phyloP scores from a whole-genome alignment of 192 early-diverging fungal species.

The Entrophospora sp. region DNA sequence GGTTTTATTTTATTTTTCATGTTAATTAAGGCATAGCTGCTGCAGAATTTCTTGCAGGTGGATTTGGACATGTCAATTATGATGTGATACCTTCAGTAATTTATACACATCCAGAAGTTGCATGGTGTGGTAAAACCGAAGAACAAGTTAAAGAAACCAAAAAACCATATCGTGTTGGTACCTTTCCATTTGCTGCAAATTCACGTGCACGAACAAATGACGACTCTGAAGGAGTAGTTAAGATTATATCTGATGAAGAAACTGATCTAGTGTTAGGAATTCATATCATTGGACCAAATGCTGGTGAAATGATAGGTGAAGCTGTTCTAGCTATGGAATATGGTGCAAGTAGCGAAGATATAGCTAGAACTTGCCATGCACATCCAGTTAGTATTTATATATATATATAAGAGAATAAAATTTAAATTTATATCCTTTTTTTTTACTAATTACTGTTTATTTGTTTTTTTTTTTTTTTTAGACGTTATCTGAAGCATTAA shows the following conservation, averaged over 20 bases:
- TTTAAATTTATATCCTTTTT: not conserved
- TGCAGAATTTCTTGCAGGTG: slow-evolving; percentile 83
- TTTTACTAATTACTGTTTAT: not conserved
- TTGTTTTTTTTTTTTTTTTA: slow-evolving; percentile 17
- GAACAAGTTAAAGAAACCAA: slow-evolving; percentile 82
- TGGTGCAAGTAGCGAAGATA: slow-evolving; percentile 94
- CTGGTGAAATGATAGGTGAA: slow-evolving; percentile 99
- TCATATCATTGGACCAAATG: slow-evolving; percentile 97
- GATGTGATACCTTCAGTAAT: slow-evolving; percentile 95
- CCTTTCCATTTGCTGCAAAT: slow-evolving; percentile 95
- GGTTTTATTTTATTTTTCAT: not conserved
- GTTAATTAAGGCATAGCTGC: slow-evolving; percentile 61
- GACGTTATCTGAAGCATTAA: slow-evolving; percentile 95
- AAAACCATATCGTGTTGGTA: slow-evolving; percentile 81
- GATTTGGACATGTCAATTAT: slow-evolving; percentile 98
- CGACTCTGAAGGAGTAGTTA: slow-evolving; percentile 89
- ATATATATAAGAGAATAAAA: too few relatives aligned
- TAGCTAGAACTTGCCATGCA: slow-evolving; percentile 95
- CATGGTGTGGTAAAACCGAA: slow-evolving; percentile 97
- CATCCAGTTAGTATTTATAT: slow-evolving; percentile 56
- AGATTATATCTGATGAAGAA: slow-evolving; percentile 92
- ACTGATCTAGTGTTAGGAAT: slow-evolving; percentile 94
- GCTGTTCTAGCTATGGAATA: slow-evolving; percentile 96
- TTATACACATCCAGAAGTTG: slow-evolving; percentile 98
- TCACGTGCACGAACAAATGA: slow-evolving; percentile 95